phyloP scores from a whole-genome alignment of 352 stramenopile species.

The Phytophthora citrophthora region DNA sequence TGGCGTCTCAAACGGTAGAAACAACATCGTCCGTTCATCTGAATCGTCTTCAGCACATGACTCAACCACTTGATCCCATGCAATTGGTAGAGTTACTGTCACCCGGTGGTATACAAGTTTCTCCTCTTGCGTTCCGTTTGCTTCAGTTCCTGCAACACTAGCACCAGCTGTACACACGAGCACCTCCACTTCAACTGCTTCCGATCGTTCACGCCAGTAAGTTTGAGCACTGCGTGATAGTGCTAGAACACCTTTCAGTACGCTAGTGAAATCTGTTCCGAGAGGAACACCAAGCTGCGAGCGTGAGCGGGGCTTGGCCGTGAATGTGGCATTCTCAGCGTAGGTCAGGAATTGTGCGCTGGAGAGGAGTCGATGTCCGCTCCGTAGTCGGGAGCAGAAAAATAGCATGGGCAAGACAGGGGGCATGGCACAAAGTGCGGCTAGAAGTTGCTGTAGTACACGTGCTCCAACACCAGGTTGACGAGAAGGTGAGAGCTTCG shows the following conservation, averaged over 20 bases:
- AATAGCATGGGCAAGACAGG: slow-evolving; percentile 43
- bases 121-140: slow-evolving; percentile 7
- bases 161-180: slow-evolving; percentile 33
- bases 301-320: slow-evolving; percentile 50
- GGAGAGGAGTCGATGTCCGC: slow-evolving; percentile 29
- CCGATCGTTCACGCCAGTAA: slow-evolving; percentile 26
- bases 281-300: slow-evolving; percentile 59
- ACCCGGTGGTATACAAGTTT: slow-evolving; percentile 33
- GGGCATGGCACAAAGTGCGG: slow-evolving; percentile 37
- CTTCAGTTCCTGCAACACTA: neutral
- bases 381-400: slow-evolving; percentile 43
- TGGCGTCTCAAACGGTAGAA: slow-evolving; percentile 46
- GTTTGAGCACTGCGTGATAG: slow-evolving; percentile 14
- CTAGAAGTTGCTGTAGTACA: slow-evolving; percentile 48
- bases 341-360: slow-evolving; percentile 60
- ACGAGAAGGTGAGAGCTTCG: slow-evolving; percentile 25
- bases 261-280: slow-evolving; percentile 56
- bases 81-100: slow-evolving; percentile 30
- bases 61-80: slow-evolving; percentile 28
- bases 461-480: slow-evolving; percentile 32
- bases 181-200: slow-evolving; percentile 37
- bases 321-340: slow-evolving; percentile 47
- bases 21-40: slow-evolving; percentile 19
- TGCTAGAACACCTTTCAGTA: slow-evolving; percentile 47
- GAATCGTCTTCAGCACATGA: neutral